phyloP scores from a whole-genome alignment of 2,329 filamentous ascomycete genomes.

The Dactylellina drechsleri region DNA sequence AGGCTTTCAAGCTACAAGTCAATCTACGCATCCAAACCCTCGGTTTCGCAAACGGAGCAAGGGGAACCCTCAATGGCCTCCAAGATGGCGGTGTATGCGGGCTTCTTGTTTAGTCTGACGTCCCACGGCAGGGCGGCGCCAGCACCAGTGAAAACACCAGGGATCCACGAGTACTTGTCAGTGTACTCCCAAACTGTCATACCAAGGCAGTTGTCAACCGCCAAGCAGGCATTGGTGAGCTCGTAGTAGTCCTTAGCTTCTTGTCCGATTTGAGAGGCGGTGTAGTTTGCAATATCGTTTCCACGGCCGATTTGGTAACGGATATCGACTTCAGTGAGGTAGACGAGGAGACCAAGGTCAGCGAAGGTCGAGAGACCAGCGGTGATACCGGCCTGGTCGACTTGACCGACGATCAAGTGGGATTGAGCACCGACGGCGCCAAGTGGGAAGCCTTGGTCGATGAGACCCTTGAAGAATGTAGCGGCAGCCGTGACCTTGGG shows the following conservation, averaged over 20 bases:
- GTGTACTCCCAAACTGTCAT: constrained; percentile 64
- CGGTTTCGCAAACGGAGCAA: constrained; percentile 37
- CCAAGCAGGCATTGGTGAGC: constrained; percentile 52
- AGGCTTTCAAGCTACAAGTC: constrained; percentile 14
- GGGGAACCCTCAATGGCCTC: constrained; percentile 56
- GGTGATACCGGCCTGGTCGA: constrained; percentile 45
- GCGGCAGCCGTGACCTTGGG: constrained; percentile 65
- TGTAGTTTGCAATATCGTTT: constrained; percentile 51
- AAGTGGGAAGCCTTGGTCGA: constrained; percentile 44
- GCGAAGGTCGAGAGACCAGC: constrained; percentile 45
- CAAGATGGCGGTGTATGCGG: constrained; percentile 63
- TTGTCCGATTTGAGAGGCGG: constrained; percentile 39
- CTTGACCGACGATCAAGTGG: constrained; percentile 52
- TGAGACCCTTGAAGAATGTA: constrained; percentile 60
- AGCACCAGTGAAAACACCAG: constrained; percentile 62
- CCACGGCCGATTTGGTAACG: constrained; percentile 51
- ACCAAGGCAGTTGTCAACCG: constrained; percentile 61
- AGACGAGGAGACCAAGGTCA: constrained; percentile 40
- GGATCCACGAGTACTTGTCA: constrained; percentile 64
- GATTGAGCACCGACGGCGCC: constrained; percentile 53
- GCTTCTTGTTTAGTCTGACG: constrained; percentile 63
- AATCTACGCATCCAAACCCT: constrained; percentile 37
- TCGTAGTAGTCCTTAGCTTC: constrained; percentile 54
- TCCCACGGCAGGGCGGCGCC: constrained; percentile 64
- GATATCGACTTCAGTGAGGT: constrained; percentile 53